phyloP scores from a whole-genome alignment of 2,329 filamentous ascomycete genomes.

The Coniochaeta prunicola region DNA sequence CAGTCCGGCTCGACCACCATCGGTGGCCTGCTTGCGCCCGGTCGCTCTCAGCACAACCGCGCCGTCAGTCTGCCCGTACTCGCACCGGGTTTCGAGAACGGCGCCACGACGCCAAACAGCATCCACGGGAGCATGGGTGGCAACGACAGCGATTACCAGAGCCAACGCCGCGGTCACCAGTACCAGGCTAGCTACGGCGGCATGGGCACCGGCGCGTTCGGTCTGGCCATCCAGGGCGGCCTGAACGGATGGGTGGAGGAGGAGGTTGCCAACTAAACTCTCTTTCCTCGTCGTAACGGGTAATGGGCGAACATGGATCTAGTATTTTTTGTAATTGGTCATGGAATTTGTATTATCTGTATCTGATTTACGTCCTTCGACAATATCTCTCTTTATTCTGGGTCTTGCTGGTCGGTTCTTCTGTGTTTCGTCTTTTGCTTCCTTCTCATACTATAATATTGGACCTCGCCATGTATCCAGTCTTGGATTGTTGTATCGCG shows the following conservation, averaged over 20 bases:
- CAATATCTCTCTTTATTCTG: not conserved
- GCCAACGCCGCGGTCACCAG: constrained; percentile 56
- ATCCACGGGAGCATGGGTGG: constrained; percentile 30
- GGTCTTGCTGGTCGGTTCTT: not conserved
- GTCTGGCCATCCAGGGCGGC: constrained; percentile 55
- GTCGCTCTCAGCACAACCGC: constrained; percentile 61
- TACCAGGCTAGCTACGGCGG: constrained; percentile 58
- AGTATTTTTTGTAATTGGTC: constrained; percentile 15
- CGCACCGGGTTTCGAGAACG: constrained; percentile 56
- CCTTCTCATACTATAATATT: not conserved
- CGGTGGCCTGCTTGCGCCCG: constrained; percentile 69
- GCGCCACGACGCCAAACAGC: constrained; percentile 43
- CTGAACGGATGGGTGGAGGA: constrained; percentile 64
- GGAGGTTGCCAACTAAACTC: constrained; percentile 48
- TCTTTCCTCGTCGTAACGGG: constrained; percentile 2
- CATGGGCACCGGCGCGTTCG: constrained; percentile 48
- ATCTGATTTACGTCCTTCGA: constrained; percentile 7
- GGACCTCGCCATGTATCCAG: not conserved
- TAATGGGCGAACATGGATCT: constrained; percentile 10
- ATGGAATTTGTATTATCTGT: constrained; percentile 11
- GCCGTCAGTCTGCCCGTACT: constrained; percentile 81
- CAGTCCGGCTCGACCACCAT: constrained; percentile 59
- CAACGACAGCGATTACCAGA: constrained; percentile 34
- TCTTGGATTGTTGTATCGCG: not conserved
- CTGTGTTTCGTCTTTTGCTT: not conserved